These are phyloP conservation scores for Aegilops speltoides DNA, from an alignment of 176 grass and related monocot species.

Conservation along the genomic window DNA sequence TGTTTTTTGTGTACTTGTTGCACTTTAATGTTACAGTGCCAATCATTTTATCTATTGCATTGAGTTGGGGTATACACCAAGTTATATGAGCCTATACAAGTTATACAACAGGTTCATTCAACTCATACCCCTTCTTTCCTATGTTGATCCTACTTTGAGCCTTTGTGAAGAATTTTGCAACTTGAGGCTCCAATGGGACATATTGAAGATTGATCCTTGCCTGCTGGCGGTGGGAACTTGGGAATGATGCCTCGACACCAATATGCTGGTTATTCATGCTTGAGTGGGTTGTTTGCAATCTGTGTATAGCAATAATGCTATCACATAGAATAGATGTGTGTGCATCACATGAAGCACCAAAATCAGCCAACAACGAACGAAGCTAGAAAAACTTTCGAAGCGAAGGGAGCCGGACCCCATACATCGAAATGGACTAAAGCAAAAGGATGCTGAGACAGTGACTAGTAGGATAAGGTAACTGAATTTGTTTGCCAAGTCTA, in stretches of 20 bases:
- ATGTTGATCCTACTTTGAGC: background rate
- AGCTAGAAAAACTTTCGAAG: background rate
- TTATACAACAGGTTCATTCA: background rate
- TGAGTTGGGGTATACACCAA: background rate
- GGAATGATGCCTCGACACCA: background rate
- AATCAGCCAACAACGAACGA: background rate
- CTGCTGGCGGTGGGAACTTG: constrained; percentile 4
- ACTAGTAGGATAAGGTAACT: too few species aligned
- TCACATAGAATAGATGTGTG: background rate
- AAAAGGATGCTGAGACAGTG: too few species aligned
- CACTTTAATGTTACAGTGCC: background rate
- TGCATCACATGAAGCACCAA: constrained; percentile 6
- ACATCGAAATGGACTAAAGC: too few species aligned
- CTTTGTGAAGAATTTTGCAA: background rate
- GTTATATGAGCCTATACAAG: constrained; percentile 8
- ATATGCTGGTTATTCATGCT: background rate
- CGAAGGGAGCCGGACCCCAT: too few species aligned
- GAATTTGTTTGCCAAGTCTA: too few species aligned
- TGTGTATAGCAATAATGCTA: background rate
- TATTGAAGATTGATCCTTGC: background rate
- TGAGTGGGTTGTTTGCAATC: background rate
- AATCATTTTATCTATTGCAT: background rate
- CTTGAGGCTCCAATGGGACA: background rate
- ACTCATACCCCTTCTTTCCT: background rate
- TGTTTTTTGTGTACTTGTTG: background rate